Conservation (phyloP, 768 basidiomycete genomes). For the Boletus sensibilis region DNA sequence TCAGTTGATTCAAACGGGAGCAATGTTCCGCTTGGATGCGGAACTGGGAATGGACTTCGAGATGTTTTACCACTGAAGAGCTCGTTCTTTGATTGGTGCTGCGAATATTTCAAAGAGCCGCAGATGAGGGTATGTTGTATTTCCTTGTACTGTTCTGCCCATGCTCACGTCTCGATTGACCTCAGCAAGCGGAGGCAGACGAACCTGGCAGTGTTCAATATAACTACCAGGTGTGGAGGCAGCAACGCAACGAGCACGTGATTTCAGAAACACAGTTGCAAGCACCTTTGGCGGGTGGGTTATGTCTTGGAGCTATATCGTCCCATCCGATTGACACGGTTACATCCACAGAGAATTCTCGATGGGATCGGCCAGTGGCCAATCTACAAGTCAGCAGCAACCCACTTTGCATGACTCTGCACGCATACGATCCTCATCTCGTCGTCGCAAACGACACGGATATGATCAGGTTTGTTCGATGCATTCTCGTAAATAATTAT, state of each 20-base stretch:
- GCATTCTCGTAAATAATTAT: not conserved
- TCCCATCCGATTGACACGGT: not conserved
- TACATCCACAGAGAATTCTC: slow-evolving; percentile 46
- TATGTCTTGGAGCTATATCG: slow-evolving; percentile 21
- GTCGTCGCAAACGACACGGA: slow-evolving; percentile 84
- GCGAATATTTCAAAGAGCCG: slow-evolving; percentile 96
- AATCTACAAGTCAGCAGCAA: slow-evolving; percentile 58
- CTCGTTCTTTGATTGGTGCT: slow-evolving; percentile 92
- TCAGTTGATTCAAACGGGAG: slow-evolving; percentile 69
- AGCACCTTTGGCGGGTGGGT: slow-evolving; percentile 71
- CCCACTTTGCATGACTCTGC: slow-evolving; percentile 81
- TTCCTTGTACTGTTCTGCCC: not conserved
- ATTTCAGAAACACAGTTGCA: slow-evolving; percentile 66
- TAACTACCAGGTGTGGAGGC: slow-evolving; percentile 94
- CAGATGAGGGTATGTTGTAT: slow-evolving; percentile 84
- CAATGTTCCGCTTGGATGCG: slow-evolving; percentile 71
- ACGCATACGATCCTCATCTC: slow-evolving; percentile 88
- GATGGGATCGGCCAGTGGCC: slow-evolving; percentile 74
- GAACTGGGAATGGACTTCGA: slow-evolving; percentile 77
- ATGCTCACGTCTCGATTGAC: slow-evolving; percentile 13
- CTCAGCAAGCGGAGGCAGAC: slow-evolving; percentile 88
- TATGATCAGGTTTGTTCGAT: slow-evolving; percentile 66
- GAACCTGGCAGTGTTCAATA: slow-evolving; percentile 94
- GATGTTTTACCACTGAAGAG: slow-evolving; percentile 90
- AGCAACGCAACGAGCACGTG: slow-evolving; percentile 84